These are phyloP conservation scores for Paraphysoderma sedebokerense DNA, from an alignment of 371 early-diverging fungal genomes.

Conservation along the genomic window DNA sequence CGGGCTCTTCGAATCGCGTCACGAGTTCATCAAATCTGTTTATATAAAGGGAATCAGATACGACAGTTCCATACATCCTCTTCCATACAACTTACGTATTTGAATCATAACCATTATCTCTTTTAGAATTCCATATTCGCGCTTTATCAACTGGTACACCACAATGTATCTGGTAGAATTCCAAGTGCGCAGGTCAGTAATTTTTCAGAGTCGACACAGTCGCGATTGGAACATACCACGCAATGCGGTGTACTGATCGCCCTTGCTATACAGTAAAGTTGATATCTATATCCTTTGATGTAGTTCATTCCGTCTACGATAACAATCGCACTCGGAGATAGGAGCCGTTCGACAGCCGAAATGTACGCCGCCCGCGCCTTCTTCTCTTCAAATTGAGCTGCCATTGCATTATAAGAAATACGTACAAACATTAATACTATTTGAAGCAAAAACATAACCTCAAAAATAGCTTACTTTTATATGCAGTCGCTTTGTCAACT, in stretches of 20 bases:
- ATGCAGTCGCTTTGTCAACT: conserved; percentile 34
- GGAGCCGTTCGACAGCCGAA: conserved; percentile 71
- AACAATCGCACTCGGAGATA: conserved; percentile 64
- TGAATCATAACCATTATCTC: conserved; percentile 27
- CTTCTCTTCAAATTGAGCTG: conserved; percentile 54
- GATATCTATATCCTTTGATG: conserved; percentile 95
- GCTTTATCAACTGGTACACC: conserved; percentile 44
- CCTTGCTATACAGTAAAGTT: conserved; percentile 80
- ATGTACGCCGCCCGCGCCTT: conserved; percentile 72
- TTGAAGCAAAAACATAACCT: background rate
- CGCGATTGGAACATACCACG: conserved; percentile 24
- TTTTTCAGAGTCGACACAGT: background rate
- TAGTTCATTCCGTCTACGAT: conserved; percentile 89
- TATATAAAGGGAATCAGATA: background rate
- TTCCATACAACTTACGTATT: conserved; percentile 15
- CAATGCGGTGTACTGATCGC: conserved; percentile 79
- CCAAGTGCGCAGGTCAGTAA: background rate
- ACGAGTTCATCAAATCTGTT: conserved; percentile 62
- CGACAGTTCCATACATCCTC: background rate
- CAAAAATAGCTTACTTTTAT: conserved; percentile 8
- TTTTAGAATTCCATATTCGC: conserved; percentile 42
- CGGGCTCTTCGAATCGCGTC: conserved; percentile 89
- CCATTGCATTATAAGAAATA: background rate
- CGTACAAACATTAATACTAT: background rate
- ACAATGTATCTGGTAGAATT: conserved; percentile 33